phyloP scores from a whole-genome alignment of 192 early-diverging fungal genomes.

The Coemansia sp. region DNA sequence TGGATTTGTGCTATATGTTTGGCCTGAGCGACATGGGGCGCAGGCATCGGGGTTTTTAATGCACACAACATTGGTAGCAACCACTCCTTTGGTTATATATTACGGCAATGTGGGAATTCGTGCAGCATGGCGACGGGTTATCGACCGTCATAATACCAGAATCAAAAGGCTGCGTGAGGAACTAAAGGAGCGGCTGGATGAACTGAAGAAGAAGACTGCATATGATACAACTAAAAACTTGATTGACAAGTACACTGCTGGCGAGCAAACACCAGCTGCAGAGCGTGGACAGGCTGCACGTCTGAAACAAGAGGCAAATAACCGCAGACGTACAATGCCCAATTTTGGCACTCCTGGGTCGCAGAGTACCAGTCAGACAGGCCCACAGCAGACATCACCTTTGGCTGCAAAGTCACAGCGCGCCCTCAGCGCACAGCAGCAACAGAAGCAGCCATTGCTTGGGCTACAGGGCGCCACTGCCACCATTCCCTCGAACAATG shows the following conservation, averaged over 20 bases:
- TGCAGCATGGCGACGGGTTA: constrained; percentile 19
- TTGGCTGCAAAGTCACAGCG: constrained; percentile 12
- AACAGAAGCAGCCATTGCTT: constrained; percentile 2
- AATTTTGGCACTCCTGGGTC: constrained; percentile 72
- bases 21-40: constrained; percentile 31
- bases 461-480: background rate
- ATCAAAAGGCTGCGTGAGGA: constrained; percentile 53
- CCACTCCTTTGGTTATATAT: constrained; percentile 34
- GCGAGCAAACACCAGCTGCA: constrained; percentile 4
- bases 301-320: constrained; percentile 24
- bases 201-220: constrained; percentile 91
- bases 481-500: background rate
- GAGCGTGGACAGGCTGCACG: constrained; percentile 1
- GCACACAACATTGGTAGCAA: constrained; percentile 19
- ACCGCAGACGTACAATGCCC: constrained; percentile 42
- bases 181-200: constrained; percentile 79
- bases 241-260: constrained; percentile 81
- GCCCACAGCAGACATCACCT: constrained; percentile 63
- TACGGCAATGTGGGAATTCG: constrained; percentile 36
- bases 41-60: constrained; percentile 21
- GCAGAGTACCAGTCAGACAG: constrained; percentile 76
- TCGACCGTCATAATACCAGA: constrained; percentile 23
- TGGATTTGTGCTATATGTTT: constrained; percentile 43
- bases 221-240: constrained; percentile 88
- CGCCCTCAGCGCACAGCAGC: background rate